Evolutionary conservation across 257 asterid species (phyloP), one percentile per base, ranked within the genome.

Genomic region (Lycium ferocissimum): DNA sequence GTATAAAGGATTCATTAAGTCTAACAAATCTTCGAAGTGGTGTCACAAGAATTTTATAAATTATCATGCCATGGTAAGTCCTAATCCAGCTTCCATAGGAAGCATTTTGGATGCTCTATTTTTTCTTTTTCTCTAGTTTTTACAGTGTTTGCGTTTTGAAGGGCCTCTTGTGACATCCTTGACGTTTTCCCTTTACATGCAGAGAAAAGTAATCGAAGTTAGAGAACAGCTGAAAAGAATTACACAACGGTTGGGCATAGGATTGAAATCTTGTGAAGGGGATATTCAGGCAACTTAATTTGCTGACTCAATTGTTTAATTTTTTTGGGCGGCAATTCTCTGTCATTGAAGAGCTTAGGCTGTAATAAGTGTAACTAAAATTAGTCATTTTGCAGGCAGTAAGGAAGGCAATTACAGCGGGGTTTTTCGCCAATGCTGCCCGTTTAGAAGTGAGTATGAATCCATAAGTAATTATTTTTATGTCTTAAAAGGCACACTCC

Each of bases 381-480:
- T 86, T 84, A 61, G 22, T 84, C 59, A 67, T 79, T 80, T 85
- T 85, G 75, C 98, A 97, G 99, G 95, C 82, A n/a, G 91, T 97
- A 85, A 92, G 98, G 89, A 95, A 93, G 89, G 95, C 99, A 80
- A 84, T 97, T 82, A 92, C 95, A 40, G 95, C 97, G 81, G 99
- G 98, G 53, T 97, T 94, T 92, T 97, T 96, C 2, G 91, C 98
- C 76, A 94, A 95, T 91, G 98, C 99, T 72, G 94, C 98, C 86
- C 97, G 92, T 69, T 88, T 97, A 86, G 98, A 97, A 86, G 99
- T 94, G 88, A 85, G 97, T 91, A 85, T 81, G 58, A 56, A 4
- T 51, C 17, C 33, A 4, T 83, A 22, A 2, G 8, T 63, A 45
- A 12, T 38, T 22, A 35, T 35, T 38, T 26, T 45, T 63, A 8